Evolutionary conservation across 2,329 filamentous ascomycete species (phyloP), one percentile per base, ranked within the genome.

Genomic region (Fusarium agapanthi): DNA sequence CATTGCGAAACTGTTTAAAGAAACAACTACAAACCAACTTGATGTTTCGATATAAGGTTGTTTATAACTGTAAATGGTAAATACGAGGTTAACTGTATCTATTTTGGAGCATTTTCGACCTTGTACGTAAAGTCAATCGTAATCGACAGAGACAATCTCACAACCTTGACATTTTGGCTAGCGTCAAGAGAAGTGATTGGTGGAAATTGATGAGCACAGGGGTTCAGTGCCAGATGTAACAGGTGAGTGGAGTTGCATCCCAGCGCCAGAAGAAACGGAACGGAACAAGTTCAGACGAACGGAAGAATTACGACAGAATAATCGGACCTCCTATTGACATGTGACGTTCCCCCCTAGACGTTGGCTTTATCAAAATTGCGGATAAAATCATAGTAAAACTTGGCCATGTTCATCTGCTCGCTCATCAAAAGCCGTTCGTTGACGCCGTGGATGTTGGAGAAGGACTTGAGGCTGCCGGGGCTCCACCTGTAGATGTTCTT

Each of bases 201-300:
- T 77, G 75, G 75, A 65, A 76, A 69, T 41, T n/a, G 38, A 65
- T n/a, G 14, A 37, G 47, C 45, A 48, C 71, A 75, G 60, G 75
- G 73, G 57, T 73, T 54, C 28, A 32, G 56, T 47, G 34, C 37
- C 32, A 54, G 35, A 43, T 76, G 75, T 76, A 69, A 73, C 75
- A 76, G 75, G 75, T 76, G 69, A 57, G 73, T 74, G 75, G 75
- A 69, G 55, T 67, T 55, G 20, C 11, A 26, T 30, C 35, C 61
- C 40, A 55, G 48, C 45, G 62, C 45, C 20, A 26, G 45, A 26
- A 26, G 28, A 40, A 61, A 67, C 50, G 6, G 53, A 47, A 50
- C 59, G 58, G 50, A 66, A 65, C 50, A 58, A 64, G 68, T 65
- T 56, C 26, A 64, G 58, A 69, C 24, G 58, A 69, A 65, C 32